Percentiles rank a stretch among this genome's conserved stretches.
Conservation (phyloP, 345 rosid genomes). For the Arabis hirsuta region DNA sequence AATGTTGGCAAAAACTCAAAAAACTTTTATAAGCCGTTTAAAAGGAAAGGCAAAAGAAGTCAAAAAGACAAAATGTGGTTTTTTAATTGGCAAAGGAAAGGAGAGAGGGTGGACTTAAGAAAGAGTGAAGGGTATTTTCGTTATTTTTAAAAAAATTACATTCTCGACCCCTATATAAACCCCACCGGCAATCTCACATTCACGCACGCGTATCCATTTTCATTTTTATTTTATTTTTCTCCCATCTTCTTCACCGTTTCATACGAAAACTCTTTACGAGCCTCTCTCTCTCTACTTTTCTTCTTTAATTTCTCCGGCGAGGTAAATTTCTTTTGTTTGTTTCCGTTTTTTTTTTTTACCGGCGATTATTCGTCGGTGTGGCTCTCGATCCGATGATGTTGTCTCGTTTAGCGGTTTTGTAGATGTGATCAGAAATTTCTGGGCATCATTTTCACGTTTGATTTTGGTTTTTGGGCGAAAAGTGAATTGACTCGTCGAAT, state of each 20-base stretch:
- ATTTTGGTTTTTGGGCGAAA: not conserved
- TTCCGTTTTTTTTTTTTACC: not conserved
- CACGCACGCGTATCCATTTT: constrained; percentile 41
- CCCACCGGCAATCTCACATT: constrained; percentile 32
- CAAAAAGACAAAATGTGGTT: constrained; percentile 43
- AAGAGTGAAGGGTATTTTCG: constrained; percentile 27
- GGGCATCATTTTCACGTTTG: constrained; percentile 21
- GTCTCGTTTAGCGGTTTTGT: constrained; percentile 25
- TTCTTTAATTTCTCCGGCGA: constrained; percentile 35
- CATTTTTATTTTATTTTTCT: not conserved
- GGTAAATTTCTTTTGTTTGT: constrained; percentile 13
- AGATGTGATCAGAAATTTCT: constrained; percentile 28
- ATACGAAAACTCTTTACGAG: constrained; percentile 41
- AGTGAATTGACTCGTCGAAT: not conserved
- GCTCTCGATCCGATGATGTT: constrained; percentile 33
- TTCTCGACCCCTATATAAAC: constrained; percentile 36
- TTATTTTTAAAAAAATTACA: constrained; percentile 23
- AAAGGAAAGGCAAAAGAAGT: constrained; percentile 34
- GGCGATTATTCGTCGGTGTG: not conserved
- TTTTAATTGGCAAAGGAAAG: constrained; percentile 25
- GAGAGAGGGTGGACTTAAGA: constrained; percentile 39
- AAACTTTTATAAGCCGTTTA: constrained; percentile 27
- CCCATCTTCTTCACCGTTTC: constrained; percentile 43
- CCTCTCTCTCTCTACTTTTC: constrained; percentile 28
- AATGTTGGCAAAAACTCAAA: not conserved